Evolutionary conservation across 257 asterid species (phyloP).

Genomic region (Jaltomata sinuosa): DNA sequence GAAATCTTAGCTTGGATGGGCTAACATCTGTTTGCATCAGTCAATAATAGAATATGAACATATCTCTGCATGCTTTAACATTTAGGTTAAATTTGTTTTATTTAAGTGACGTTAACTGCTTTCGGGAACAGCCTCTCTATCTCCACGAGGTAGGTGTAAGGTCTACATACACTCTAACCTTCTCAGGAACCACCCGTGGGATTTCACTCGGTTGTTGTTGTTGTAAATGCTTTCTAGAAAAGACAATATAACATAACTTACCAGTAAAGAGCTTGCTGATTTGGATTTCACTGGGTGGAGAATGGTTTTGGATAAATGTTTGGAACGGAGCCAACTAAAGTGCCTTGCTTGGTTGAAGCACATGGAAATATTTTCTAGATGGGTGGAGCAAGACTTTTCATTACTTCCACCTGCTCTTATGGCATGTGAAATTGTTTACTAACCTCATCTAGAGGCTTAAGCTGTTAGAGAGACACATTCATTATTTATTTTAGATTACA

Average conservation of each 20-base stretch:
- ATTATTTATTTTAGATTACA: neutral
- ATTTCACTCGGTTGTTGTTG: too few relatives aligned
- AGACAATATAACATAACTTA: neutral
- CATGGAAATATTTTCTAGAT: neutral
- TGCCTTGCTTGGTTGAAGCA: neutral
- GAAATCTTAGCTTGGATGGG: neutral
- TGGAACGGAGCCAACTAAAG: neutral
- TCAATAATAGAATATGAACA: neutral
- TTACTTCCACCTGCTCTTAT: neutral
- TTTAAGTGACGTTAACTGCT: neutral
- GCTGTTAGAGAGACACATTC: neutral
- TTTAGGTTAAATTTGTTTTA: neutral
- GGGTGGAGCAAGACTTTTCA: neutral
- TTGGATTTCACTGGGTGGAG: neutral
- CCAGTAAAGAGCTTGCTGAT: neutral
- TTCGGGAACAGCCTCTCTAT: too few relatives aligned
- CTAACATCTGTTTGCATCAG: neutral
- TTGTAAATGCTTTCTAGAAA: neutral
- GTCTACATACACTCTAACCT: too few relatives aligned
- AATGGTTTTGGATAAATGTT: neutral
- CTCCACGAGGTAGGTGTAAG: too few relatives aligned
- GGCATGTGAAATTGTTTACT: neutral
- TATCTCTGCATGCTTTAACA: neutral
- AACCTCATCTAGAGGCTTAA: neutral
- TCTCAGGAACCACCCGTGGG: too few relatives aligned